Base-by-base conservation (phyloP, 2,329 filamentous ascomycete genomes). In the Aspergillus sp. region DNA sequence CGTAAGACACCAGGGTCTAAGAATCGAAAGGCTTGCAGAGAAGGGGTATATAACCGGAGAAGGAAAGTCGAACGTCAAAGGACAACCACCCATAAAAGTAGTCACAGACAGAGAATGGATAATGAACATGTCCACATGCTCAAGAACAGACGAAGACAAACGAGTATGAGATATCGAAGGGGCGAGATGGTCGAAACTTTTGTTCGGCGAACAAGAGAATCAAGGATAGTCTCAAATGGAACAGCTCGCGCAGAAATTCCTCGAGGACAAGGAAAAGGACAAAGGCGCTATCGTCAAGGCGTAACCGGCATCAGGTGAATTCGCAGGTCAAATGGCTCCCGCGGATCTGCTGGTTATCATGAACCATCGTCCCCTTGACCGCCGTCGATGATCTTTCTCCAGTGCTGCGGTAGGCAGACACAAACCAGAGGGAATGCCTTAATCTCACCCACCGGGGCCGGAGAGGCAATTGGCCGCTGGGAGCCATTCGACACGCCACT, bases 391-490 rank as follows among this genome's bases (percentile, higher is more conserved):
- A 93, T 97, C 75, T 94, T 96, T 66, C 87, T 85, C 93, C 93
- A 99, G 72, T 96, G 92, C 66, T 96, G 89, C 22, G 93, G 94
- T 30, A 96, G 78, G 72, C 94, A 97, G 40, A 97, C 90, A 67
- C 93, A 99, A 46, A 99, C 93, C 57, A 99, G 80, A 22, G 94
- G 94, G 80, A 97, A 97, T 30, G 94, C 94, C 73, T 97, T 97
- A 77, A 97, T 94, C 70, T 97, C 93, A 54, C 90, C 90, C 51
- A 81, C 79, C 10, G 80, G 81, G 1, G 82, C 76, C 19, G 88
- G 86, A 26, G 88, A 89, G 33, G 78, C 70, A 44, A 80, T 79
- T 42, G 72, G 73, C 51, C 81, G 77, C 17, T 80, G 82, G 3
- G 89, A 88, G 16, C 88, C 87, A 72, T 90, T 88, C 43, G 90